Conservation (phyloP, 495 filamentous ascomycete species). For the Evernia prunastri region DNA sequence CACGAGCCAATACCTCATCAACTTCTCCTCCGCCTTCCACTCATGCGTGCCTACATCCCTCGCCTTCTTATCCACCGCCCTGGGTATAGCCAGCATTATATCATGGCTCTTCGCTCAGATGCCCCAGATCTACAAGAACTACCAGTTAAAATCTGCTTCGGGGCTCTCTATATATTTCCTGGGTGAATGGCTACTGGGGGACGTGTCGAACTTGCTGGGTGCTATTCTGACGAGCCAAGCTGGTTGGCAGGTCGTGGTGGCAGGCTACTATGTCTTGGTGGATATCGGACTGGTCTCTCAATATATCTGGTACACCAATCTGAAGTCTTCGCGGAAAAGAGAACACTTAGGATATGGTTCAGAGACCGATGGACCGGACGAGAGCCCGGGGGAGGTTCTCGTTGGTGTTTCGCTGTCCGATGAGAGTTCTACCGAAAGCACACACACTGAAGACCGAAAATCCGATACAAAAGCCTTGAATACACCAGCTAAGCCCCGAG, state of each 20-base stretch:
- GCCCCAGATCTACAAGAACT: conserved; percentile 70
- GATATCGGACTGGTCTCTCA: conserved; percentile 57
- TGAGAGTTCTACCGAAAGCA: conserved; percentile 1
- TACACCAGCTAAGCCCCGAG: background rate
- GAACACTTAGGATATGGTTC: conserved; percentile 17
- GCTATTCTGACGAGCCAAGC: conserved; percentile 62
- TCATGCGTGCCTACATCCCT: conserved; percentile 62
- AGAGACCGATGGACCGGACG: conserved; percentile 24
- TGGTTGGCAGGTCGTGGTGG: conserved; percentile 63
- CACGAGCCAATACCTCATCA: conserved; percentile 49
- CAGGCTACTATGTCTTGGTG: conserved; percentile 62
- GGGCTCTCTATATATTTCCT: conserved; percentile 65
- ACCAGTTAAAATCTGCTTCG: conserved; percentile 56
- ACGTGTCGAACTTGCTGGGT: conserved; percentile 61
- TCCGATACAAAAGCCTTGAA: background rate
- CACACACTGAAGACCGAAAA: background rate
- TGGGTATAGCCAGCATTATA: conserved; percentile 59
- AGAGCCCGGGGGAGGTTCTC: conserved; percentile 26
- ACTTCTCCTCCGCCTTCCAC: conserved; percentile 54
- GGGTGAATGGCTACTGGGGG: conserved; percentile 62
- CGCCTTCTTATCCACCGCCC: conserved; percentile 57
- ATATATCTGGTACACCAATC: conserved; percentile 61
- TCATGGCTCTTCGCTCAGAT: conserved; percentile 75
- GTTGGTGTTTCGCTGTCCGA: conserved; percentile 24
- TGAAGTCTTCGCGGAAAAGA: conserved; percentile 37